phyloP scores from a whole-genome alignment of 768 basidiomycete species.

The Coprinopsis strossmayeri region DNA sequence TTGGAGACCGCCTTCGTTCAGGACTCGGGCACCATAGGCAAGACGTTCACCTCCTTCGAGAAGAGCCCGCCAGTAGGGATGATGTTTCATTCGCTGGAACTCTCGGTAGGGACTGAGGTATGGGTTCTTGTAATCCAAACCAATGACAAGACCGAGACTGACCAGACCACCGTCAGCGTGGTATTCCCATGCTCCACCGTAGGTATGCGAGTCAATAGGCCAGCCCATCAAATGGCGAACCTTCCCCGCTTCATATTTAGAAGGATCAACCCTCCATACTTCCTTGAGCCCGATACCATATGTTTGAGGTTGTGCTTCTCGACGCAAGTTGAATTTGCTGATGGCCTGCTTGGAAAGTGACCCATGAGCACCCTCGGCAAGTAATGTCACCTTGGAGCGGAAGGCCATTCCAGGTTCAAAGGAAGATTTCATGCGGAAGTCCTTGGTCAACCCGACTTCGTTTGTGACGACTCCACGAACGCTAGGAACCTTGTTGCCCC shows the following conservation, averaged over 20 bases:
- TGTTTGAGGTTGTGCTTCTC: constrained; percentile 76
- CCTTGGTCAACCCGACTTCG: constrained; percentile 85
- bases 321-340: constrained; percentile 66
- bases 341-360: constrained; percentile 79
- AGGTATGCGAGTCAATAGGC: constrained; percentile 78
- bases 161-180: constrained; percentile 93
- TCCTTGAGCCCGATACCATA: constrained; percentile 97
- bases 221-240: constrained; percentile 95
- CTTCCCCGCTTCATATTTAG: constrained; percentile 59
- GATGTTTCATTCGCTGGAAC: constrained; percentile 95
- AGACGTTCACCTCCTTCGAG: constrained; percentile 68
- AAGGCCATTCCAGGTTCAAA: constrained; percentile 98
- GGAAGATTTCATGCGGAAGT: constrained; percentile 68
- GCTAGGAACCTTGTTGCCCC: constrained; percentile 36
- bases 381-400: constrained; percentile 81
- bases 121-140: constrained; percentile 92
- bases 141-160: constrained; percentile 85
- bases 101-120: constrained; percentile 89
- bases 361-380: constrained; percentile 95
- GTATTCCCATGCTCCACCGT: constrained; percentile 93
- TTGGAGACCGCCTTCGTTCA: constrained; percentile 94
- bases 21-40: constrained; percentile 82
- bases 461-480: constrained; percentile 85
- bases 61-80: constrained; percentile 83
- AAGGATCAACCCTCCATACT: constrained; percentile 83